Evolutionary conservation across 2,329 filamentous ascomycete genomes (phyloP), one percentile per base, ranked within the genome.

Genomic region (Hypoxylon sp.): DNA sequence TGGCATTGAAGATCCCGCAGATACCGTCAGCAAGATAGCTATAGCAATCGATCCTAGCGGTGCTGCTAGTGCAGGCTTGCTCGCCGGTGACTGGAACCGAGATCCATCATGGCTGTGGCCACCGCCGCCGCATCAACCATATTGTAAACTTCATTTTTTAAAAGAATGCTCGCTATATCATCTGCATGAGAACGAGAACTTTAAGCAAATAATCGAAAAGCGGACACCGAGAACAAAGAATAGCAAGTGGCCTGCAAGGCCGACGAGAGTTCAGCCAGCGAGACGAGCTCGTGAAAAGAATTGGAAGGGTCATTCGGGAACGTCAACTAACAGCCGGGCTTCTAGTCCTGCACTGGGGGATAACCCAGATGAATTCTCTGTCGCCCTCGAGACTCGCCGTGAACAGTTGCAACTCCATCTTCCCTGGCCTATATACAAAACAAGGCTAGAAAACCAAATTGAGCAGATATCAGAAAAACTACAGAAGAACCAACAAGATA

Each of bases 131-230:
- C 53, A 68, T 21, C 74, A 76, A 41, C 70, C 71, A 0, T 76
- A 75, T 50, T 76, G 74, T 45, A 67, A 67, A 7, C 65, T 73
- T 2, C 75, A 75, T 60, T 76, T 76, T 50, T 30, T 75, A 1
- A 70, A 69, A 51, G 75, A 77, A 63, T 75, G 72, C 30, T 63
- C 72, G n/a, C 63, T 73, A 14, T 75, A 76, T 43, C 69, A 76
- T 28, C 53, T 71, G 28, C 38, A 68, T 30, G 71, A 74, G 36
- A 74, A 66, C n/a, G 57, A 60, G 1, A 45, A 36, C 3, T 71
- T 68, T 55, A 65, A 69, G 11, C 60, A 64, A 1, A 41, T 64
- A 23, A 49, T 53, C 2, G 59, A 57, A 14, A 61, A 66, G 28
- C 53, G 58, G 2, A 21, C 51, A n/a, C 25, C 58, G 9, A 70